These are phyloP conservation scores for Pichia sp. DNA, from an alignment of 1,139 yeast species.

Conservation along the genomic window DNA sequence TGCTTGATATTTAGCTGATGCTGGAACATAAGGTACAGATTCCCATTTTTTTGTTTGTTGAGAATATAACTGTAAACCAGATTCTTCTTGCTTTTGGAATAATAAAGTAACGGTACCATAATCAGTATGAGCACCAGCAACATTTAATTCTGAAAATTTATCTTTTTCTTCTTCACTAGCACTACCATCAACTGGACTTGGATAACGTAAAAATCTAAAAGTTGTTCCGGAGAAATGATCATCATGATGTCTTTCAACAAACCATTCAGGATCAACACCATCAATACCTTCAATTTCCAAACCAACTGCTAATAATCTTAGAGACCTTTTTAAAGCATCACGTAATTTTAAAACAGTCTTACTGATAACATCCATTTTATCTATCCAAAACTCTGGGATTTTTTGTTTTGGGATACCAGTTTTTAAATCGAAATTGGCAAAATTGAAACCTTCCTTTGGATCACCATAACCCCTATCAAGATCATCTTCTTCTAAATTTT, in stretches of 20 bases:
- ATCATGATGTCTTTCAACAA: constrained; percentile 39
- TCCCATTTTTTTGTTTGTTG: constrained; percentile 46
- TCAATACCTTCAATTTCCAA: constrained; percentile 40
- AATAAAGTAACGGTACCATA: constrained; percentile 50
- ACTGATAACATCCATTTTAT: constrained; percentile 28
- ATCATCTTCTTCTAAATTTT: constrained; percentile 43
- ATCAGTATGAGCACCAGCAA: constrained; percentile 59
- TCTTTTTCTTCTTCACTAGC: constrained; percentile 35
- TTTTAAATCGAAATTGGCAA: constrained; percentile 36
- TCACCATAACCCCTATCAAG: constrained; percentile 42
- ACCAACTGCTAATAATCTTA: constrained; percentile 43
- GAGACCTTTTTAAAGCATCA: constrained; percentile 35
- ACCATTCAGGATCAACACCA: constrained; percentile 38
- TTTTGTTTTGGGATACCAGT: constrained; percentile 35
- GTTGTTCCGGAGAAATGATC: constrained; percentile 43
- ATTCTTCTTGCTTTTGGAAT: constrained; percentile 34
- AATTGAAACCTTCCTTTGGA: constrained; percentile 42
- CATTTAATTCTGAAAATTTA: constrained; percentile 21
- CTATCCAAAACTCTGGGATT: constrained; percentile 41
- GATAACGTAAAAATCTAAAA: constrained; percentile 48
- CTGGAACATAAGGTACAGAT: constrained; percentile 44
- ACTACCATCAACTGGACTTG: constrained; percentile 39
- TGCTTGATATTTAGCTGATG: constrained; percentile 29
- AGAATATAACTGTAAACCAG: constrained; percentile 49
- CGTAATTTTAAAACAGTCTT: constrained; percentile 37